Base-by-base conservation (phyloP, 192 early-diverging fungal genomes). In the Coemansia aciculifera region DNA sequence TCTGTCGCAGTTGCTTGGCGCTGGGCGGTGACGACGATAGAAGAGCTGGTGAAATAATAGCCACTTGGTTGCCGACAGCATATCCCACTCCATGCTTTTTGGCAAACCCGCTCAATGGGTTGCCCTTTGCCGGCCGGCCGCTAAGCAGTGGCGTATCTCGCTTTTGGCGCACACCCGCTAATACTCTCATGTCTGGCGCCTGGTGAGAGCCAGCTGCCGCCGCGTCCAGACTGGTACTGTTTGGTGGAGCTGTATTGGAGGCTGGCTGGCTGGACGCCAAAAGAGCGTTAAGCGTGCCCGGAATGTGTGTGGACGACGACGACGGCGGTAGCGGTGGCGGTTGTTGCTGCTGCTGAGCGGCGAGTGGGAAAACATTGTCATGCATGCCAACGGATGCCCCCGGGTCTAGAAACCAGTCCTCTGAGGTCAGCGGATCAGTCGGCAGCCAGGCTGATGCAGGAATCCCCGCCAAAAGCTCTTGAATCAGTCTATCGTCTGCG, bases 1-100 rank as follows among this genome's bases (percentile, higher is more conserved):
- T 71, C 37, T 72, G 57, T 19, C 74, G 71, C 70, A 81, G 67
- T 44, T 81, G 79, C 74, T 70, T 73, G 3, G 71, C 59, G 8
- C 73, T 76, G 13, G 79, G 79, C 37, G 79, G 79, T n/a, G 79
- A 81, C 32, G 79, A 81, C 1, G 79, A 81, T 6, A 81, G 65
- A n/a, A 81, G 64, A 11, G 68, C 79, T 6, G 79, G 71, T 8
- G 79, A 76, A 0, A 81, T 32, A 24, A 73, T 66, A 27, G 69
- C 79, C 67, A 73, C 70, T 32, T 76, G 74, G 48, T 72, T 71
- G 36, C 79, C 79, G 7, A 76, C 79, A 9, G 74, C 67, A 56
- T 71, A 76, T 2, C 74, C 79, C 40, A 81, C 64, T 3, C 74
- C 74, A 19, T 81, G 79, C 67, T 76, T 76, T 44, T 76, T 81